Evolutionary conservation across 2,329 filamentous ascomycete species (phyloP).

Genomic region (Piedraia hortae): DNA sequence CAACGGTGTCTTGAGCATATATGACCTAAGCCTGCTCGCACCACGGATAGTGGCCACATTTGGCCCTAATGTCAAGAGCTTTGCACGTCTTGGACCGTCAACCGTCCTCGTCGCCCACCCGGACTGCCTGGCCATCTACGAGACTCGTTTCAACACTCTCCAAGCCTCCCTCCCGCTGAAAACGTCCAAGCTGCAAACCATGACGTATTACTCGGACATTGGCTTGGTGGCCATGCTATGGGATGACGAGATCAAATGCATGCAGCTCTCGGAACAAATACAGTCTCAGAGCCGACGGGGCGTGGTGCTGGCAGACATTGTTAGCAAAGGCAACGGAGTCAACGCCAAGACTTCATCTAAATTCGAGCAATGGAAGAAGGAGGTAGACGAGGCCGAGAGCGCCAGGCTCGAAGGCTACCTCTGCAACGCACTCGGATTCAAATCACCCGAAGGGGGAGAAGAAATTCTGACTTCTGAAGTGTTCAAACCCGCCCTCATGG

Average conservation of each 20-base stretch:
- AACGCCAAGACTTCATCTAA: slow-evolving; percentile 31
- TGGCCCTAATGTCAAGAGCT: slow-evolving; percentile 25
- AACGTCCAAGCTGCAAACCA: neutral
- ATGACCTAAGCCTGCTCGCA: slow-evolving; percentile 33
- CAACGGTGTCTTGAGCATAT: slow-evolving; percentile 27
- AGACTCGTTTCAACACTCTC: slow-evolving; percentile 34
- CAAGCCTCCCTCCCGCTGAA: slow-evolving; percentile 16
- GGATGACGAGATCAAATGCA: no score
- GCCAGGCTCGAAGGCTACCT: slow-evolving; percentile 48
- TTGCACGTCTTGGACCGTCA: slow-evolving; percentile 37
- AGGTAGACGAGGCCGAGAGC: slow-evolving; percentile 12
- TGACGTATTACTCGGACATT: no score
- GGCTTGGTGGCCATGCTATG: no score
- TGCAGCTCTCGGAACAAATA: slow-evolving; percentile 2
- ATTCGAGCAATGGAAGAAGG: slow-evolving; percentile 12
- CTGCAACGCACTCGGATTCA: slow-evolving; percentile 27
- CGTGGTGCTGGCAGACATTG: no score
- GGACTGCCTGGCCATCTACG: slow-evolving; percentile 32
- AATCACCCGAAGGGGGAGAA: no score
- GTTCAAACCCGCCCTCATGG: slow-evolving; percentile 1
- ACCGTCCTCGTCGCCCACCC: slow-evolving; percentile 35
- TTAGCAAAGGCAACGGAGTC: slow-evolving; percentile 32
- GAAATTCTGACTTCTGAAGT: neutral
- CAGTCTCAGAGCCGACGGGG: slow-evolving; percentile 2
- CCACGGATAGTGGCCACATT: slow-evolving; percentile 29